phyloP scores from a whole-genome alignment of 1,139 yeast genomes.

The Blastobotrys ciferrii region DNA sequence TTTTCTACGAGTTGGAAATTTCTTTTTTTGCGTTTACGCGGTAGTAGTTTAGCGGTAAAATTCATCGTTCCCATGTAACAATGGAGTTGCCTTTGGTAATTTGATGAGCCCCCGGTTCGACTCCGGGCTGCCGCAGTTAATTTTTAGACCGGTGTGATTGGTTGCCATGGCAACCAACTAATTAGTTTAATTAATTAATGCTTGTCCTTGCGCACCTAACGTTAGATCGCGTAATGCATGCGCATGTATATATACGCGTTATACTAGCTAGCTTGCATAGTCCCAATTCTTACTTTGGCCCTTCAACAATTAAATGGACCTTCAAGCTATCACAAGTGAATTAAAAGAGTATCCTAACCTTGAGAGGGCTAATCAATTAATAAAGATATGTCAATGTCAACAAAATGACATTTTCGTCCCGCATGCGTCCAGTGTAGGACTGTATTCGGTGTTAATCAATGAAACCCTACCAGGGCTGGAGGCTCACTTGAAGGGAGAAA shows the following conservation, averaged over 20 bases:
- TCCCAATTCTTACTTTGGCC: too few relatives aligned
- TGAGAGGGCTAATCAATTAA: slow-evolving; percentile 9
- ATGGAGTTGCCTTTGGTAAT: slow-evolving; percentile 7
- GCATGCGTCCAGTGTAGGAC: slow-evolving; percentile 14
- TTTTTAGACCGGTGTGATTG: background rate
- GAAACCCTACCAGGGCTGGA: slow-evolving; percentile 21
- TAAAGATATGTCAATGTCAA: background rate
- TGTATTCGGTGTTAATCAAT: slow-evolving; percentile 22
- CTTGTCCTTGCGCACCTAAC: too few relatives aligned
- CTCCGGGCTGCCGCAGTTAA: slow-evolving; percentile 21
- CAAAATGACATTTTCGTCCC: slow-evolving; percentile 9
- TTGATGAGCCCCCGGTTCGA: slow-evolving; percentile 24
- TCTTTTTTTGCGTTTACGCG: too few relatives aligned
- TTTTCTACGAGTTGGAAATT: too few relatives aligned
- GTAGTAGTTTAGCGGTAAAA: slow-evolving; percentile 15
- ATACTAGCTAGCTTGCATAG: too few relatives aligned
- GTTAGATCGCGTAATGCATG: too few relatives aligned
- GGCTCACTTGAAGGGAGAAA: slow-evolving; percentile 8
- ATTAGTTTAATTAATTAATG: too few relatives aligned
- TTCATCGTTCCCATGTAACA: slow-evolving; percentile 17
- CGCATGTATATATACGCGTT: too few relatives aligned
- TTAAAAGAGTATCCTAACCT: slow-evolving; percentile 14
- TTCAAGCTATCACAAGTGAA: background rate
- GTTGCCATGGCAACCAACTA: slow-evolving; percentile 4
- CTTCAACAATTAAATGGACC: too few relatives aligned